Percentiles rank a stretch among this genome's conserved stretches.
Conservation (phyloP, 1,139 yeast species). For the Protomyces inundatus region DNA sequence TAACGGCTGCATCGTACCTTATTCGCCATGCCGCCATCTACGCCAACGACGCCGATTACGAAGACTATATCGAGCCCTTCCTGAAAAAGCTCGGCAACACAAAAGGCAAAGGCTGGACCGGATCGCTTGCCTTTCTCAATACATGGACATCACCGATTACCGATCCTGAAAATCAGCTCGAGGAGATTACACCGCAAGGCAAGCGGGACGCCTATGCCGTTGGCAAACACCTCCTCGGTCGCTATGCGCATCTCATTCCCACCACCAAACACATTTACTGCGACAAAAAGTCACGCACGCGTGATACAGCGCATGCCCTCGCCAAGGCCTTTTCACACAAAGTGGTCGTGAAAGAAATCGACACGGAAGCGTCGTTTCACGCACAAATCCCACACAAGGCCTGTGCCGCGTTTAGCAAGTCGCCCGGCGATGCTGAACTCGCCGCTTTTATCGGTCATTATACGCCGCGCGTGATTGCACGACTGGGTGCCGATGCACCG, state of each 20-base stretch:
- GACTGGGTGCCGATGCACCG: neutral
- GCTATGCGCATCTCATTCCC: conserved; percentile 3
- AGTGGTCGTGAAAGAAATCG: conserved; percentile 6
- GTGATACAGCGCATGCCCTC: conserved; percentile 18
- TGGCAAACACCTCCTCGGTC: conserved; percentile 17
- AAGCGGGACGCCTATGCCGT: conserved; percentile 11
- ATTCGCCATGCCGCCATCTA: conserved; percentile 23
- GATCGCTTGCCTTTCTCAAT: conserved; percentile 3
- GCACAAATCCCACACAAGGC: conserved; percentile 24
- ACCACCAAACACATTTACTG: conserved; percentile 20
- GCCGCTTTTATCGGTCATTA: conserved; percentile 13
- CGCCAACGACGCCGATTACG: conserved; percentile 24
- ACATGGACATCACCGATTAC: conserved; percentile 18
- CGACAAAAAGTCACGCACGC: conserved; percentile 20
- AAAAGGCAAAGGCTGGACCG: conserved; percentile 9
- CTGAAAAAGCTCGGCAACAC: conserved; percentile 6
- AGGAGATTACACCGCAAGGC: conserved; percentile 22
- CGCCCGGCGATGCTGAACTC: conserved; percentile 15
- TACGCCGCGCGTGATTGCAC: conserved; percentile 7
- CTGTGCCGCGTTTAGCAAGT: conserved; percentile 19
- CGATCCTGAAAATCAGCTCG: conserved; percentile 10
- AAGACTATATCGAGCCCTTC: conserved; percentile 18
- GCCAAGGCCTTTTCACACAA: conserved; percentile 13
- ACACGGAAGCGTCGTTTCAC: conserved; percentile 16
- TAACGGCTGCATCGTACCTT: conserved; percentile 21